Evolutionary conservation across 352 stramenopile species (phyloP), one percentile per base, ranked within the genome.

Genomic region (Pythium phragmiticola): DNA sequence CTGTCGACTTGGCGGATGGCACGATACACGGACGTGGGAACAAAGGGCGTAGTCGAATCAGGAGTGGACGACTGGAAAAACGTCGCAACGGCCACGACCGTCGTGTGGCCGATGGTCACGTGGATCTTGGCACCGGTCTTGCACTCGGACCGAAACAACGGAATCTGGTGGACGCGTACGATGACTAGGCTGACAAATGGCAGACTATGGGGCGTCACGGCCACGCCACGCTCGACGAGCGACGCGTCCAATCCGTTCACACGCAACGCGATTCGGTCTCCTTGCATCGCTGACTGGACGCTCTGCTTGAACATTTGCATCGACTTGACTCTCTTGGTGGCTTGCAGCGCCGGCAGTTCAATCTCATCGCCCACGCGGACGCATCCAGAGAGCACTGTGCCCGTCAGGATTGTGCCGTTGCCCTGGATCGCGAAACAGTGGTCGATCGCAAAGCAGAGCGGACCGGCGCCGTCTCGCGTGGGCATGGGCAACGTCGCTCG

Each of bases 361-460:
- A 99, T 76, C 17, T 90, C 86, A 48, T 99, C 86, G 68, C 96
- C 96, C 1, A 98, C 89, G 5, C 63, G 46, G 2, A 98, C 53
- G 19, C 65, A 75, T 41, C 97, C 97, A 2, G 75, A 86, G 12
- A 99, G 70, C 53, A 98, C 90, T 0, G 83, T 94, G 43, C 98
- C 98, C 19, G 98, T 99, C 47, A 99, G 70, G 28, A 99, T 95
- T 16, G 97, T 99, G 23, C 98, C 97, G 68, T 99, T 96, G 12
- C 97, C 97, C 48, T 96, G 95, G 47, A 99, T 93, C 23, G 87
- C 78, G 70, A 99, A 99, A 73, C 97, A 99, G 72, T 99, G 97
- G 77, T 99, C 97, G 59, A 99, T 93, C 37, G 89, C 83, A 63
- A 98, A 97, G 63, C 93, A 95, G 55, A 99, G 95, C 28, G 80